Percentiles rank a stretch among this genome's conserved stretches.
These are phyloP conservation scores for Bocquillonia castaneifolia DNA, from an alignment of 441 rosid species.

Conservation along the genomic window DNA sequence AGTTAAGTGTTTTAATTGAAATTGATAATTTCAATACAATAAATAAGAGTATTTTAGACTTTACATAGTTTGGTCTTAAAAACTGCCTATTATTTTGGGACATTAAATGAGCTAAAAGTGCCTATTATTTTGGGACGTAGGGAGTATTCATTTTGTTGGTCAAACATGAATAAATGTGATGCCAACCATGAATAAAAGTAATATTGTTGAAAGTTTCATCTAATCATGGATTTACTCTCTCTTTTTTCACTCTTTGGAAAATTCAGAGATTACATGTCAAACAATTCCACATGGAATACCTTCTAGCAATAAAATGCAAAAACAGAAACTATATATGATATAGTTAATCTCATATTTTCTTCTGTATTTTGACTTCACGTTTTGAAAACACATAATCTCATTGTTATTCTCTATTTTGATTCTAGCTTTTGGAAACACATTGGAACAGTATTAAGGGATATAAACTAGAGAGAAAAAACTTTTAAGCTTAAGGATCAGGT, in stretches of 20 bases:
- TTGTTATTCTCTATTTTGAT: not conserved
- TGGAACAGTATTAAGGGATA: not conserved
- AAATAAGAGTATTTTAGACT: no score
- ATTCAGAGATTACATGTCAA: not conserved
- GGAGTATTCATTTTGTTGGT: not conserved
- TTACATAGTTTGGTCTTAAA: no score
- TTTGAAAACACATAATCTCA: not conserved
- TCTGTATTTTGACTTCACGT: not conserved
- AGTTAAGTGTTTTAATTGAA: no score
- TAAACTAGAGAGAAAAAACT: not conserved
- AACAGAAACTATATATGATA: conserved; percentile 1
- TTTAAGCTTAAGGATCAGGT: not conserved
- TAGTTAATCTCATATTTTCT: not conserved
- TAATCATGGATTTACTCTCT: not conserved
- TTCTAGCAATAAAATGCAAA: not conserved
- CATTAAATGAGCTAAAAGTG: no score
- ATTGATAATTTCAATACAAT: no score
- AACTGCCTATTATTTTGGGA: no score
- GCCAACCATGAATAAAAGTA: not conserved
- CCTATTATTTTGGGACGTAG: no score
- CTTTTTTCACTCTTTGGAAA: not conserved
- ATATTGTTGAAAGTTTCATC: not conserved
- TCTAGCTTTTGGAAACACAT: not conserved
- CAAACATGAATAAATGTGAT: not conserved
- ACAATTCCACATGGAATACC: not conserved